Percentiles rank a stretch among this genome's conserved stretches.
Evolutionary conservation across 495 filamentous ascomycete species (phyloP).

Genomic region (Xylaria flabelliformis): DNA sequence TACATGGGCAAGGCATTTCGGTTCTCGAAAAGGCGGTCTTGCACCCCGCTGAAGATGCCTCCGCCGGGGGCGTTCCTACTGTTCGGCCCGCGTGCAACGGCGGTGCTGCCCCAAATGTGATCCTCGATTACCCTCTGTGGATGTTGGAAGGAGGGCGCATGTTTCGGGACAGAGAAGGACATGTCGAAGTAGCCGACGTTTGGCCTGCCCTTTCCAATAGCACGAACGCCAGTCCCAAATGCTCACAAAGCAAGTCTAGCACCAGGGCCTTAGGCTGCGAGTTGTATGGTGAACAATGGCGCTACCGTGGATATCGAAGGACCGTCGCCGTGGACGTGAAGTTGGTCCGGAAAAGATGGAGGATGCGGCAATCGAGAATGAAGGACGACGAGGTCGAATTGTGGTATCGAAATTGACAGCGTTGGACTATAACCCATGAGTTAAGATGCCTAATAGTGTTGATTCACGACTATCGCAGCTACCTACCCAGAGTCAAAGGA

Average conservation of each 20-base stretch:
- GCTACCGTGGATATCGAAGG: conserved; percentile 57
- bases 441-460: neutral
- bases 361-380: conserved; percentile 7
- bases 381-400: neutral
- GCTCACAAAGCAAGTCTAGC: conserved; percentile 41
- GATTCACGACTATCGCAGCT: neutral
- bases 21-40: conserved; percentile 57
- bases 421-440: conserved; percentile 9
- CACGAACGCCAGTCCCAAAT: conserved; percentile 49
- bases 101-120: conserved; percentile 64
- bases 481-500: conserved; percentile 19
- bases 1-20: conserved; percentile 85
- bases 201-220: conserved; percentile 50
- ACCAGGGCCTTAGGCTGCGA: conserved; percentile 46
- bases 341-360: conserved; percentile 1
- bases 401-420: neutral
- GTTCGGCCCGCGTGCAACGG: conserved; percentile 39
- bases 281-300: conserved; percentile 53
- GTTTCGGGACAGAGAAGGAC: conserved; percentile 70
- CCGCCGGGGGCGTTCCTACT: conserved; percentile 32
- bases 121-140: conserved; percentile 73
- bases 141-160: conserved; percentile 74
- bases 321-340: conserved; percentile 43
- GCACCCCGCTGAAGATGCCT: conserved; percentile 53
- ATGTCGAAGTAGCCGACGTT: conserved; percentile 57